Percentiles rank a stretch among this genome's conserved stretches.
These are phyloP conservation scores for Epichloe sp. DNA, from an alignment of 2,329 filamentous ascomycete species.

Conservation along the genomic window DNA sequence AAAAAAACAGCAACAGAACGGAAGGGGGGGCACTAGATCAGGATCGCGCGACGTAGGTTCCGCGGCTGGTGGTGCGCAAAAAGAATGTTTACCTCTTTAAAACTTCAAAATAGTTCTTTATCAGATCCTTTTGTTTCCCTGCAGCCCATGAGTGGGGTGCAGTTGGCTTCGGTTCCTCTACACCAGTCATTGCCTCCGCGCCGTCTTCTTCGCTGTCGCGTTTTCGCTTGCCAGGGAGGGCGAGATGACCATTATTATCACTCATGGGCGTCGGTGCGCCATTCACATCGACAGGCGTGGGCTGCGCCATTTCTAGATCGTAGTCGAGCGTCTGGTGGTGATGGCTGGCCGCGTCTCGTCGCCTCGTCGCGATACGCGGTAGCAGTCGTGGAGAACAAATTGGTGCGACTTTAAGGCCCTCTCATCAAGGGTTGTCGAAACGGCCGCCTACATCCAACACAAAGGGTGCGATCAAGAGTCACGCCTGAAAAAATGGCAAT, in stretches of 20 bases:
- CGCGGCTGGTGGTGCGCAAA: neutral
- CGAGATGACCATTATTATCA: conserved; percentile 17
- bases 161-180: conserved; percentile 13
- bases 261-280: conserved; percentile 26
- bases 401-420: conserved; percentile 28
- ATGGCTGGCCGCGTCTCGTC: conserved; percentile 23
- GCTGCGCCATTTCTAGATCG: conserved; percentile 27
- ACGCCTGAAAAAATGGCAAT: conserved; percentile 10
- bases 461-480: conserved; percentile 16
- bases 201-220: conserved; percentile 36
- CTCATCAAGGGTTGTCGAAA: conserved; percentile 22
- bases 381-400: conserved; percentile 17
- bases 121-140: conserved; percentile 21
- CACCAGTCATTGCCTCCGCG: conserved; percentile 16
- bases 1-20: no score
- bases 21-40: neutral
- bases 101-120: conserved; percentile 25
- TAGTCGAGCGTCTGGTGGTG: conserved; percentile 9
- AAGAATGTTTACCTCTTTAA: conserved; percentile 23
- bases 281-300: conserved; percentile 25
- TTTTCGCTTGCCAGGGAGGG: conserved; percentile 41
- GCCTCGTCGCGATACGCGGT: conserved; percentile 30
- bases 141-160: conserved; percentile 12
- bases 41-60: neutral
- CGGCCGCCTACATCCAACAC: conserved; percentile 19